Evolutionary conservation across 345 rosid species (phyloP).

Genomic region (Dimocarpus longan): DNA sequence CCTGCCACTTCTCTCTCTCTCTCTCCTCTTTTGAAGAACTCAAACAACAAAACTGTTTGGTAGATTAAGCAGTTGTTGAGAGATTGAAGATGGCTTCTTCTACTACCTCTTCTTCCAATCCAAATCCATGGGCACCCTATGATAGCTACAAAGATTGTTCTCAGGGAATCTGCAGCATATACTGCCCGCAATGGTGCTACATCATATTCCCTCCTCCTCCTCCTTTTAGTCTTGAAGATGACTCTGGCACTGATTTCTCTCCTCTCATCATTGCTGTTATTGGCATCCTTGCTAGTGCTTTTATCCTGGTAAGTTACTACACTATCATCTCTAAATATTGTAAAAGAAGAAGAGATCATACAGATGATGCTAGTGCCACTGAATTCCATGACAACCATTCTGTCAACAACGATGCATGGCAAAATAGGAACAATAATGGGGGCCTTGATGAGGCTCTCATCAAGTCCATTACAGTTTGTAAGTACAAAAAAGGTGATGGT

Average conservation of each 20-base stretch:
- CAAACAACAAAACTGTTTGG: not conserved
- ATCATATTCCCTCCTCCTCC: conserved; percentile 80
- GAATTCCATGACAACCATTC: conserved; percentile 17
- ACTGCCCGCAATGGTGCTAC: conserved; percentile 91
- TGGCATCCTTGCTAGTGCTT: conserved; percentile 70
- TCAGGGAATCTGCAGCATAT: conserved; percentile 71
- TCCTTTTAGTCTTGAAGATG: conserved; percentile 40
- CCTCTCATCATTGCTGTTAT: conserved; percentile 77
- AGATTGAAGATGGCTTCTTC: conserved; percentile 43
- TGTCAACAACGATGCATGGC: conserved; percentile 19
- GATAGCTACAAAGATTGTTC: conserved; percentile 73
- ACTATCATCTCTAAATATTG: conserved; percentile 71
- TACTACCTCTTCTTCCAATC: conserved; percentile 21
- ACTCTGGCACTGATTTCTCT: conserved; percentile 50
- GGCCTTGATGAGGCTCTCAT: conserved; percentile 69
- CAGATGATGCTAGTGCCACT: not conserved
- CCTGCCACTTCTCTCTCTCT: not conserved
- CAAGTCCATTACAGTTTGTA: conserved; percentile 56
- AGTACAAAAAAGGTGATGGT: conserved; percentile 56
- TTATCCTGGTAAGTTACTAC: conserved; percentile 73
- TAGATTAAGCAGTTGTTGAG: not conserved
- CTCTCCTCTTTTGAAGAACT: conserved; percentile 9
- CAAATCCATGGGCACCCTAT: conserved; percentile 53
- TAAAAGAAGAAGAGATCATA: conserved; percentile 22
- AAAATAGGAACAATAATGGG: not conserved